Base-by-base conservation (phyloP, 495 filamentous ascomycete species). In the Penicillium goetzii region DNA sequence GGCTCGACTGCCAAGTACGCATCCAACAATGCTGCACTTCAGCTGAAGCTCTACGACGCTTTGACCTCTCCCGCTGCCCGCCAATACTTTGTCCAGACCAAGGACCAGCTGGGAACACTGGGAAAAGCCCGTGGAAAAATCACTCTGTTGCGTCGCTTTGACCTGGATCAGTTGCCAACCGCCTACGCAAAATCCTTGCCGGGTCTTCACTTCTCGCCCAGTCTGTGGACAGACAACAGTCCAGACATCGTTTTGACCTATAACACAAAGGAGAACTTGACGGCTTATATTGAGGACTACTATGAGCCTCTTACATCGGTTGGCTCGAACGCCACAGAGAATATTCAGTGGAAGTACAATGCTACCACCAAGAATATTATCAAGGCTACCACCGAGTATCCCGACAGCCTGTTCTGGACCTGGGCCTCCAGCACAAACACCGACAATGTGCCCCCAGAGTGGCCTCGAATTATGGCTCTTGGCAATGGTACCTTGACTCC, bases 371-470 rank as follows among this genome's bases (percentile, higher is more conserved):
- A 66, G 14, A 68, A 79, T 45, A 63, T 80, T 7, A 1, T 54
- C 26, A 74, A 71, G 60, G 79, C 79, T 0, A 67, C 74, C 2
- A 69, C 45, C 0, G 17, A 65, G 6, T 45, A 72, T 32, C 53
- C 59, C 2, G 74, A 80, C 54, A 73, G 69, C 51, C 61, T 86
- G 38, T 85, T 81, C 59, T 83, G 83, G 72, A 82, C 75, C 1
- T 86, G 82, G 56, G 74, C 82, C 1, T 80, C 76, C 0, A 78
- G 76, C 33, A 77, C 78, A 36, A 78, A 83, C 60, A 74, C 74
- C 14, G 63, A 62, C 17, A 77, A 83, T 56, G 58, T 63, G 0
- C 81, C 80, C 8, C 72, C 77, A 0, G 73, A 81, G 3, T 80
- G 75, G 57, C 83, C 83, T 0, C 62, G 67, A 17, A 80, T 80